These are phyloP conservation scores for Vicia faba DNA, from an alignment of 306 rosid genomes.

Conservation along the genomic window DNA sequence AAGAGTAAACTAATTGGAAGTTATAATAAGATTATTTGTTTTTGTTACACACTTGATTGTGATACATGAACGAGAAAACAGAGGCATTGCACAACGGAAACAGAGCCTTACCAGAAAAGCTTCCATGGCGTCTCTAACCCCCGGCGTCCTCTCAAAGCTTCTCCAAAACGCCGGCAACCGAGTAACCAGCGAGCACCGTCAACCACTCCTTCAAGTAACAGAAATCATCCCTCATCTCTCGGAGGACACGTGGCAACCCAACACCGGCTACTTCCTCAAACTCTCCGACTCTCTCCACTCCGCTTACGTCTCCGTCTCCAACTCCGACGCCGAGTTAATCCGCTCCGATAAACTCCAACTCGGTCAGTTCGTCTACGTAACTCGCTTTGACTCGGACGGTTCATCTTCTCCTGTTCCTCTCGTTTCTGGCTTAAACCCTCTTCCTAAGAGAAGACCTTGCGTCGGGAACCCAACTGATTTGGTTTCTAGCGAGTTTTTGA, in stretches of 20 bases:
- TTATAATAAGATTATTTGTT: background rate
- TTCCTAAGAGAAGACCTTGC: slow-evolving; percentile 57
- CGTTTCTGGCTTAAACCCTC: slow-evolving; percentile 59
- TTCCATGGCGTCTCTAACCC: slow-evolving; percentile 75
- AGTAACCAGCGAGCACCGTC: slow-evolving; percentile 66
- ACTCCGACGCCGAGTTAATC: slow-evolving; percentile 57
- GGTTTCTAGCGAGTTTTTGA: slow-evolving; percentile 50
- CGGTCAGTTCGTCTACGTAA: slow-evolving; percentile 72
- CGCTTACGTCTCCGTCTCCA: slow-evolving; percentile 61
- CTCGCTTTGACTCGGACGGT: slow-evolving; percentile 57
- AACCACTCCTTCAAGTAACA: slow-evolving; percentile 68
- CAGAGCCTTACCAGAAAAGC: background rate
- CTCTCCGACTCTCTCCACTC: slow-evolving; percentile 73
- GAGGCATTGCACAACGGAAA: background rate
- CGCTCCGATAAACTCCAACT: slow-evolving; percentile 56
- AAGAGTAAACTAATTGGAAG: background rate
- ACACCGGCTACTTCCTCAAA: slow-evolving; percentile 68
- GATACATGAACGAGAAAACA: background rate
- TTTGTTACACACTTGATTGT: background rate
- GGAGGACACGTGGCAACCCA: slow-evolving; percentile 51
- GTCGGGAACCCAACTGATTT: slow-evolving; percentile 65
- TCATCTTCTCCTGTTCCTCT: slow-evolving; percentile 49
- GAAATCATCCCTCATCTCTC: slow-evolving; percentile 67
- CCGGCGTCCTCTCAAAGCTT: slow-evolving; percentile 72
- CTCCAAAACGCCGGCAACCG: slow-evolving; percentile 55